phyloP scores from a whole-genome alignment of 2,329 filamentous ascomycete species.

The Gyromitra esculenta region DNA sequence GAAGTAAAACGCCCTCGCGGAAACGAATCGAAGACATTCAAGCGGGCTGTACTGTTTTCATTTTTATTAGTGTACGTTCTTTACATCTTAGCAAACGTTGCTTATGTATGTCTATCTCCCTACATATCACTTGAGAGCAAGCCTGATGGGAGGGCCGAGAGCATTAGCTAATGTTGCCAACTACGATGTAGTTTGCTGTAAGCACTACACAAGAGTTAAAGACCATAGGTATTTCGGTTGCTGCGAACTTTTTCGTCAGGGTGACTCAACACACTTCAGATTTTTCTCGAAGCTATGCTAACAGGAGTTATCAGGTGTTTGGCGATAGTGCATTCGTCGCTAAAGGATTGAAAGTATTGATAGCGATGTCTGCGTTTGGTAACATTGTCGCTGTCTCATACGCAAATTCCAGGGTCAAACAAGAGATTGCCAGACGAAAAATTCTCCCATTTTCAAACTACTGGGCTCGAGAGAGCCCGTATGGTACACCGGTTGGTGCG shows the following conservation, averaged over 20 bases:
- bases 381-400: conserved; percentile 50
- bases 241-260: conserved; percentile 58
- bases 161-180: neutral
- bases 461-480: conserved; percentile 60
- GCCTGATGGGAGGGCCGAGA: too few relatives aligned
- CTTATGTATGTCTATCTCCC: conserved; percentile 58
- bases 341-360: conserved; percentile 58
- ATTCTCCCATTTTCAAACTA: conserved; percentile 60
- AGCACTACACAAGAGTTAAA: conserved; percentile 57
- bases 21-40: conserved; percentile 59
- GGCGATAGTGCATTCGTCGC: conserved; percentile 57
- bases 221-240: conserved; percentile 56
- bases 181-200: conserved; percentile 34
- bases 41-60: conserved; percentile 59
- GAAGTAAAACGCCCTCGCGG: conserved; percentile 57
- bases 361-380: conserved; percentile 58
- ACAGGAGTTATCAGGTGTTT: conserved; percentile 57
- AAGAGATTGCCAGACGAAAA: conserved; percentile 61
- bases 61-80: conserved; percentile 60
- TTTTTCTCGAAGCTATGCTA: conserved; percentile 19
- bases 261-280: conserved; percentile 3
- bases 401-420: conserved; percentile 58
- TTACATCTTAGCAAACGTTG: conserved; percentile 61
- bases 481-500: conserved; percentile 60
- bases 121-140: neutral